Evolutionary conservation across 768 basidiomycete genomes (phyloP).

Genomic region (Dacryopinax spathularia): DNA sequence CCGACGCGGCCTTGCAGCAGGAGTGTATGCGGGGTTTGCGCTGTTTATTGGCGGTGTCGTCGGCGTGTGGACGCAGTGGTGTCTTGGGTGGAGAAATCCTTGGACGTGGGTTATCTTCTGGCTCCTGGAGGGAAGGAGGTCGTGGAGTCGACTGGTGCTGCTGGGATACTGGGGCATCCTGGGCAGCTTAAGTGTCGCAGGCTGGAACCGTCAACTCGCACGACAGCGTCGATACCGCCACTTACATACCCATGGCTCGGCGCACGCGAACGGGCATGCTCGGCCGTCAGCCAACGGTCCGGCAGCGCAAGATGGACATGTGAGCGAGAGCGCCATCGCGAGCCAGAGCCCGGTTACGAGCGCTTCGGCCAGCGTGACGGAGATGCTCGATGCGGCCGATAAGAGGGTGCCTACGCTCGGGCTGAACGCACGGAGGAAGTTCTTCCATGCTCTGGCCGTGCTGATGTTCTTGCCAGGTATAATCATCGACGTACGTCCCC

Average conservation of each 20-base stretch:
- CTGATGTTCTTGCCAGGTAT: slow-evolving; percentile 95
- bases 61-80: slow-evolving; percentile 87
- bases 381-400: slow-evolving; percentile 70
- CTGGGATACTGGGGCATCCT: slow-evolving; percentile 75
- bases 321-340: not conserved
- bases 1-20: slow-evolving; percentile 67
- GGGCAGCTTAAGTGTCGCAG: slow-evolving; percentile 73
- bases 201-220: slow-evolving; percentile 84
- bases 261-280: not conserved
- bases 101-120: slow-evolving; percentile 76
- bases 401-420: slow-evolving; percentile 80
- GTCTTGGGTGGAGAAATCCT: slow-evolving; percentile 64
- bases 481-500: slow-evolving; percentile 64
- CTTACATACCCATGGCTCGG: not conserved
- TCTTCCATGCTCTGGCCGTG: slow-evolving; percentile 90
- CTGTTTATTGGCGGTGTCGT: slow-evolving; percentile 70
- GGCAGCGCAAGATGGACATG: slow-evolving; percentile 19
- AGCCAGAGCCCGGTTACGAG: not conserved
- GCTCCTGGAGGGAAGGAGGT: slow-evolving; percentile 55
- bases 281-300: not conserved
- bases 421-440: slow-evolving; percentile 86
- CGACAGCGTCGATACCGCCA: slow-evolving; percentile 54
- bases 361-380: slow-evolving; percentile 25
- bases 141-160: slow-evolving; percentile 67
- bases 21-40: slow-evolving; percentile 64